Evolutionary conservation across 1,284 basidiomycete genomes (phyloP).

Genomic region (Cystobasidiaceae sp.): DNA sequence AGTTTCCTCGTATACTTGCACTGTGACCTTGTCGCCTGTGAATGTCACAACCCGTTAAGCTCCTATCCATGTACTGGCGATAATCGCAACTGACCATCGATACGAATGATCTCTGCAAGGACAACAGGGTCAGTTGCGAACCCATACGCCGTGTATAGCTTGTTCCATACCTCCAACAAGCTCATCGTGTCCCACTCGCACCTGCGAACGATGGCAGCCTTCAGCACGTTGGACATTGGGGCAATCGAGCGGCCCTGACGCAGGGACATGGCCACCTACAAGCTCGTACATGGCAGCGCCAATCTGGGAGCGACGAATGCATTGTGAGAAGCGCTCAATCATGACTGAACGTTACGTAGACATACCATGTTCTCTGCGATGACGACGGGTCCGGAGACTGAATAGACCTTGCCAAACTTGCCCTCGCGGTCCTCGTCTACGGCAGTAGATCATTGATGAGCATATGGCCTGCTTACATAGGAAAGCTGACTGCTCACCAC

Average conservation of each 20-base stretch:
- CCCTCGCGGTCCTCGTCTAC: conserved; percentile 80
- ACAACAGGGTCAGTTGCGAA: conserved; percentile 15
- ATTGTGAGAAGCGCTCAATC: background rate
- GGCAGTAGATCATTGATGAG: too few species aligned
- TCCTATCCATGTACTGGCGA: too few species aligned
- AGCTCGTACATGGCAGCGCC: conserved; percentile 97
- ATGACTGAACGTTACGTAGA: background rate
- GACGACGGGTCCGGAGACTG: conserved; percentile 93
- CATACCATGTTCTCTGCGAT: conserved; percentile 55
- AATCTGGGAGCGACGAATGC: conserved; percentile 58
- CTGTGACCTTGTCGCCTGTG: conserved; percentile 80
- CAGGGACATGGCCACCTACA: conserved; percentile 44
- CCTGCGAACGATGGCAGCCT: too few species aligned
- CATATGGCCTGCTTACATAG: too few species aligned
- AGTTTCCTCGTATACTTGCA: conserved; percentile 99
- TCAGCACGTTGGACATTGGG: too few species aligned
- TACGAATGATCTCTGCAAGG: conserved; percentile 88
- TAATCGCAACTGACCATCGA: conserved; percentile 62
- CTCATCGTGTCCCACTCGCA: conserved; percentile 93
- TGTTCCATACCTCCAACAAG: conserved; percentile 33
- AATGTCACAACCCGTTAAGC: background rate
- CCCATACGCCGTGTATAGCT: background rate
- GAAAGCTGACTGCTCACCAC: conserved; percentile 55
- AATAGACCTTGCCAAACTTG: conserved; percentile 83
- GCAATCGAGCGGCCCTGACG: background rate